phyloP scores from a whole-genome alignment of 805 yeast genomes.

The Kazachstania bromeliacearum region DNA sequence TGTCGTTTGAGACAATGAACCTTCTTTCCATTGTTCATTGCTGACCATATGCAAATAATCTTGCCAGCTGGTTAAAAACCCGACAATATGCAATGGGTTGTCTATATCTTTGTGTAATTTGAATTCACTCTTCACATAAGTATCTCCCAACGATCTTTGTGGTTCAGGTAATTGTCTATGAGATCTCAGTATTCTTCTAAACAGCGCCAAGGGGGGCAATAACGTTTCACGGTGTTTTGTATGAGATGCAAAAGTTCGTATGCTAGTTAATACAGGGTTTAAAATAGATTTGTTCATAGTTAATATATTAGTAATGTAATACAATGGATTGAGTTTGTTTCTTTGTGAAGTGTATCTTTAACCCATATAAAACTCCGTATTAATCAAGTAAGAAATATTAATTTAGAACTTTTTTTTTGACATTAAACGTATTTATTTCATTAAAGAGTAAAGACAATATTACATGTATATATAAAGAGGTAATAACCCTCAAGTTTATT shows the following conservation, averaged over 20 bases:
- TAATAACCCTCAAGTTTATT: conserved; percentile 8
- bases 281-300: too few species aligned
- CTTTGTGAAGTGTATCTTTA: too few species aligned
- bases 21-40: conserved; percentile 55
- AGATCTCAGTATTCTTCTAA: conserved; percentile 73
- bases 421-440: too few species aligned
- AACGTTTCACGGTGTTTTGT: conserved; percentile 34
- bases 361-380: too few species aligned
- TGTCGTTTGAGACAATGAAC: conserved; percentile 50
- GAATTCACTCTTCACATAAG: conserved; percentile 84
- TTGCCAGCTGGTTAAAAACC: conserved; percentile 92
- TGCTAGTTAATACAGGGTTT: not conserved
- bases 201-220: conserved; percentile 74
- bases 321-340: too few species aligned
- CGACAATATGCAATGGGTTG: conserved; percentile 89
- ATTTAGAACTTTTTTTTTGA: too few species aligned
- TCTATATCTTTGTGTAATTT: conserved; percentile 71
- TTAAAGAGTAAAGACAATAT: too few species aligned
- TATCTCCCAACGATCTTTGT: conserved; percentile 75
- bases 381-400: too few species aligned
- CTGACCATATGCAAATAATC: conserved; percentile 56
- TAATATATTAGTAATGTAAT: too few species aligned
- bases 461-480: not conserved
- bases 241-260: not conserved
- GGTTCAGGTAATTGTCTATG: conserved; percentile 59